These are phyloP conservation scores for Euphorbia peplus DNA, from an alignment of 345 rosid genomes.

Conservation along the genomic window DNA sequence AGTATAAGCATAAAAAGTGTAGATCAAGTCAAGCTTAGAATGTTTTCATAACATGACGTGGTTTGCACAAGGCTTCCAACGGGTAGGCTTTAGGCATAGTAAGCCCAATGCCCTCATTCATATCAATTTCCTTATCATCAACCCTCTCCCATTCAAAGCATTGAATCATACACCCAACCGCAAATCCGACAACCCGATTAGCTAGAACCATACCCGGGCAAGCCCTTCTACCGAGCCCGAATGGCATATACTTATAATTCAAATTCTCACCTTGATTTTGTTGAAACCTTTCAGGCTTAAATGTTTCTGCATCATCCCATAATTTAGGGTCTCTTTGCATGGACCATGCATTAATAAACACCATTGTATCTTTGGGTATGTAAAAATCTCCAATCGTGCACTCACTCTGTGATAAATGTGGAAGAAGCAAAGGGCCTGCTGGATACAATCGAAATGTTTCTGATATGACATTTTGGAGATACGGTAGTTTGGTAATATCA, in stretches of 20 bases:
- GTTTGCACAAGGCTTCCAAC: slow-evolving; percentile 3
- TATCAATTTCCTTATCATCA: neutral
- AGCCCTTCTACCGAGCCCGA: slow-evolving; percentile 15
- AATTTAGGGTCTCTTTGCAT: slow-evolving; percentile 8
- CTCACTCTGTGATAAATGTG: slow-evolving; percentile 2
- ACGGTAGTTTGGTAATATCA: neutral
- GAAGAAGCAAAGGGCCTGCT: neutral
- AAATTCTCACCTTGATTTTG: neutral
- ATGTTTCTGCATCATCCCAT: slow-evolving; percentile 5
- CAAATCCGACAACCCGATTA: slow-evolving; percentile 7
- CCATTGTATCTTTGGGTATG: neutral
- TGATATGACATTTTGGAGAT: neutral
- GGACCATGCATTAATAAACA: slow-evolving; percentile 6
- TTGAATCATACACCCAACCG: slow-evolving; percentile 13
- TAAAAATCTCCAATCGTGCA: neutral
- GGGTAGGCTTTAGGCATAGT: slow-evolving; percentile 15
- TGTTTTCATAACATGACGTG: slow-evolving; percentile 6
- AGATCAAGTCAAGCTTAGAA: neutral
- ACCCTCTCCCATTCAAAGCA: slow-evolving; percentile 20
- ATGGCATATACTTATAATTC: slow-evolving; percentile 10
- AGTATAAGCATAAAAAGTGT: too few species aligned
- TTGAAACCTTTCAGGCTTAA: slow-evolving; percentile 13
- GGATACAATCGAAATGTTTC: slow-evolving; percentile 8
- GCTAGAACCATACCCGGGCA: slow-evolving; percentile 20
- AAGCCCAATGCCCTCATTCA: neutral